A percentile compares a stretch with the other conserved stretches of the same genome.
These are phyloP conservation scores for Lophiotrema nucula DNA, from an alignment of 495 filamentous ascomycete species.

Conservation along the genomic window DNA sequence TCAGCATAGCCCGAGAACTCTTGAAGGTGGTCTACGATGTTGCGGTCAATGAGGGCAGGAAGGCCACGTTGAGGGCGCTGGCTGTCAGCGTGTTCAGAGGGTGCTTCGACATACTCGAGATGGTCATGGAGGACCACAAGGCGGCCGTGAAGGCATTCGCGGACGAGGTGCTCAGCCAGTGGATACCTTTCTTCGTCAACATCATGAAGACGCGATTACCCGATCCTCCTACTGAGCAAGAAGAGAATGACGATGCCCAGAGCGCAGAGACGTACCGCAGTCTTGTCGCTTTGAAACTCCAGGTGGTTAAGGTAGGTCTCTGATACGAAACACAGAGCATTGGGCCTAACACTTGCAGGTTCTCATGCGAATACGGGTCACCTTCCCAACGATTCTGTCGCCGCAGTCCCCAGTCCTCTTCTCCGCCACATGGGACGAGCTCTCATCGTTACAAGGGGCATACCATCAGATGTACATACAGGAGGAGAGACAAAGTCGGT, in stretches of 20 bases:
- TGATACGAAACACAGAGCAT: background rate
- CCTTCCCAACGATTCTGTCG: slow-evolving; percentile 79
- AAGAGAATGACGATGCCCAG: slow-evolving; percentile 51
- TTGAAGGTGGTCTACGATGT: slow-evolving; percentile 79
- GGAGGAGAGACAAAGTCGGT: slow-evolving; percentile 76
- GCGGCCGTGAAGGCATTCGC: slow-evolving; percentile 81
- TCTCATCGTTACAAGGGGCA: slow-evolving; percentile 64
- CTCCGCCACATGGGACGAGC: slow-evolving; percentile 79
- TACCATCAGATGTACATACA: slow-evolving; percentile 83
- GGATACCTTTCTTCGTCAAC: slow-evolving; percentile 83
- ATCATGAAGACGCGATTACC: slow-evolving; percentile 71
- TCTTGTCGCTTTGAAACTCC: slow-evolving; percentile 79
- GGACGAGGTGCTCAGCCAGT: slow-evolving; percentile 73
- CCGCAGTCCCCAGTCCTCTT: slow-evolving; percentile 78
- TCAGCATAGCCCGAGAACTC: slow-evolving; percentile 77
- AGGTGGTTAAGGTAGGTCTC: slow-evolving; percentile 69
- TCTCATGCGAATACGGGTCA: slow-evolving; percentile 79
- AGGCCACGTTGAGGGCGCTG: slow-evolving; percentile 71
- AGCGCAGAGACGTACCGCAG: slow-evolving; percentile 60
- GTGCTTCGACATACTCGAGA: slow-evolving; percentile 92
- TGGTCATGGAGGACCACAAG: slow-evolving; percentile 89
- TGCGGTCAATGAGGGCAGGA: slow-evolving; percentile 70
- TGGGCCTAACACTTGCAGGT: slow-evolving; percentile 58
- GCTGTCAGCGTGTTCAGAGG: slow-evolving; percentile 84
- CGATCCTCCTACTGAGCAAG: slow-evolving; percentile 55